Conservation (phyloP, 2,329 filamentous ascomycete species). For the Neophaeococcomyces aloes region DNA sequence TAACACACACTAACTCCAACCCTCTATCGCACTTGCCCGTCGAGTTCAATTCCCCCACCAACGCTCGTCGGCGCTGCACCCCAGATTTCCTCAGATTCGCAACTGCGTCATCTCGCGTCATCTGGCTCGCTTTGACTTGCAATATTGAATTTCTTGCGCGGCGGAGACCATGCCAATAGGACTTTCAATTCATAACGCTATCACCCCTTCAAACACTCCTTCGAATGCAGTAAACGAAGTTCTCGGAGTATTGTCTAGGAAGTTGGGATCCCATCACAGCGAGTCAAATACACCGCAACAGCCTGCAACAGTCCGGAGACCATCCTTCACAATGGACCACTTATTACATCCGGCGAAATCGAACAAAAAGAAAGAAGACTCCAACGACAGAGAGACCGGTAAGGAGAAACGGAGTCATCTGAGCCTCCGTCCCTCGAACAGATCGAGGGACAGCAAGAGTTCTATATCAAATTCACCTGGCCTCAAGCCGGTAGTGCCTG, state of each 20-base stretch:
- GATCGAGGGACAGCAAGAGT: constrained; percentile 16
- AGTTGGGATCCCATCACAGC: constrained; percentile 16
- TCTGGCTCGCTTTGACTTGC: not conserved
- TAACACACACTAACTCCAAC: no score
- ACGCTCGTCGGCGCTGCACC: not conserved
- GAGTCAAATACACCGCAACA: constrained; percentile 7
- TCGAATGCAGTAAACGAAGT: constrained; percentile 19
- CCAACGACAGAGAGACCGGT: constrained; percentile 27
- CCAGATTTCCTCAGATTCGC: not conserved
- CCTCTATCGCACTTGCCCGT: not conserved
- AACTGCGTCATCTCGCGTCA: not conserved
- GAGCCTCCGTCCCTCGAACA: constrained; percentile 13
- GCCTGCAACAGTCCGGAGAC: constrained; percentile 23
- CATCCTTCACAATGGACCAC: constrained; percentile 35
- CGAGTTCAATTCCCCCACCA: not conserved
- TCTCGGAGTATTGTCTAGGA: constrained; percentile 17
- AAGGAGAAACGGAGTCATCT: constrained; percentile 34
- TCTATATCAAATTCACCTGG: constrained; percentile 12
- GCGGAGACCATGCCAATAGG: constrained; percentile 4
- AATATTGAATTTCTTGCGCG: not conserved
- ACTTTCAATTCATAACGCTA: constrained; percentile 9
- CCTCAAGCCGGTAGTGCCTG: constrained; percentile 29
- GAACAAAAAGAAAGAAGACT: constrained; percentile 22
- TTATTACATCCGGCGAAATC: constrained; percentile 30
- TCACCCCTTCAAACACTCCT: constrained; percentile 13